These are phyloP conservation scores for Lepidium didymum DNA, from an alignment of 345 rosid genomes.

Conservation along the genomic window DNA sequence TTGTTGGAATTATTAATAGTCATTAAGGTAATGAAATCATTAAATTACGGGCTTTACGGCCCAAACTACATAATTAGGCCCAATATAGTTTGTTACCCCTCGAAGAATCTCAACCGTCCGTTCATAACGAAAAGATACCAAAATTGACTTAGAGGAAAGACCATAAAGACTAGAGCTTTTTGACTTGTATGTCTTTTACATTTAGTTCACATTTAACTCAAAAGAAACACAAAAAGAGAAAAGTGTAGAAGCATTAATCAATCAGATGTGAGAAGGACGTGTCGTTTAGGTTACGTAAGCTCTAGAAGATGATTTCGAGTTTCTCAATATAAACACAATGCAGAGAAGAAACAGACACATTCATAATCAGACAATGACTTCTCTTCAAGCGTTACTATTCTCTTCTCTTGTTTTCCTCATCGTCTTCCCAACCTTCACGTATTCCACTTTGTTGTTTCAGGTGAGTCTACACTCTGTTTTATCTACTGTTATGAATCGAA, in stretches of 20 bases:
- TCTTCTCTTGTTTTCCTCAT: conserved; percentile 30
- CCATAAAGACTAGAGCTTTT: neutral
- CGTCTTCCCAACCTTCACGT: conserved; percentile 33
- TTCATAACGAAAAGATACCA: neutral
- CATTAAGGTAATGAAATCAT: no score
- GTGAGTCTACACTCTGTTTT: conserved; percentile 12
- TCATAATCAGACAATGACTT: conserved; percentile 20
- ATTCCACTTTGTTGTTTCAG: conserved; percentile 56
- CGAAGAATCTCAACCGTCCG: neutral
- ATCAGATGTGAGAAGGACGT: neutral
- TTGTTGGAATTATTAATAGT: no score
- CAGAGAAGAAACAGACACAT: neutral
- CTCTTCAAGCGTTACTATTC: conserved; percentile 11
- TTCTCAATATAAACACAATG: neutral
- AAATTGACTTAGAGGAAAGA: neutral
- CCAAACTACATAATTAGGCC: neutral
- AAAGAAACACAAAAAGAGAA: neutral
- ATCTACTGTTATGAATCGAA: no score
- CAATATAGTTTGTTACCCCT: neutral
- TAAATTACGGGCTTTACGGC: neutral
- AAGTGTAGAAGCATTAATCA: neutral
- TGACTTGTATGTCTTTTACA: neutral
- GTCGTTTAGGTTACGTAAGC: neutral
- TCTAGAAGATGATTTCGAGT: neutral
- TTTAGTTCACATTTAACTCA: neutral